A percentile compares a stretch with the other conserved stretches of the same genome.
These are phyloP conservation scores for Bruguiera parviflora DNA, from an alignment of 345 rosid species.

Conservation along the genomic window DNA sequence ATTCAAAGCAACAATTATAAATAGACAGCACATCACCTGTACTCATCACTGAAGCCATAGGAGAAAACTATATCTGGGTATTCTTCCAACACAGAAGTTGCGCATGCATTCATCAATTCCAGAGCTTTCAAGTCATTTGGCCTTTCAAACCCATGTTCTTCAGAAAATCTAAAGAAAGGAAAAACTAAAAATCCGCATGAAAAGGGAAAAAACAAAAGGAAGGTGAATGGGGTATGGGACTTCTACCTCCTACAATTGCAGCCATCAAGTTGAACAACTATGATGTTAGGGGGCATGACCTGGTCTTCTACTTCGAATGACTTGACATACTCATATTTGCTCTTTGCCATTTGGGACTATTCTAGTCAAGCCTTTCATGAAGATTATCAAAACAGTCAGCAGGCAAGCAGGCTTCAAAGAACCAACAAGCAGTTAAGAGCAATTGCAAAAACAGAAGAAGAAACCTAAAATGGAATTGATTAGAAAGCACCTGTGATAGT, in stretches of 20 bases:
- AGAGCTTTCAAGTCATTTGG: constrained; percentile 67
- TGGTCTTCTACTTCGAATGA: constrained; percentile 68
- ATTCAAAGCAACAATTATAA: neutral
- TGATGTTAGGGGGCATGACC: constrained; percentile 59
- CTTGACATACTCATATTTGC: constrained; percentile 90
- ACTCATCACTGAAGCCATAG: constrained; percentile 76
- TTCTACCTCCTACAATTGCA: constrained; percentile 53
- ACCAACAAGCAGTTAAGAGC: too few relatives aligned
- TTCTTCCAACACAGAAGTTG: constrained; percentile 56
- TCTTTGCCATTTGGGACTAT: constrained; percentile 59
- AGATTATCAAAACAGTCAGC: too few relatives aligned
- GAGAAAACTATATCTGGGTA: constrained; percentile 76
- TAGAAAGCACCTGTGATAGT: too few relatives aligned
- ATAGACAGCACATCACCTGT: constrained; percentile 39
- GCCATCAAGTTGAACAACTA: constrained; percentile 58
- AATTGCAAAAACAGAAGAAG: too few relatives aligned
- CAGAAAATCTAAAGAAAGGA: constrained; percentile 46
- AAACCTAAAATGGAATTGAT: too few relatives aligned
- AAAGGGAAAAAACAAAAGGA: constrained; percentile 5
- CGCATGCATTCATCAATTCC: constrained; percentile 71
- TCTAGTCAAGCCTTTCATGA: too few relatives aligned
- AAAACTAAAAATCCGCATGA: neutral
- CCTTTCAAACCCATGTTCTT: constrained; percentile 67
- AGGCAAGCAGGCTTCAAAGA: too few relatives aligned
- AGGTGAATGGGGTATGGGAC: neutral